These are phyloP conservation scores for Cicer judaicum DNA, from an alignment of 306 rosid species.

Conservation along the genomic window DNA sequence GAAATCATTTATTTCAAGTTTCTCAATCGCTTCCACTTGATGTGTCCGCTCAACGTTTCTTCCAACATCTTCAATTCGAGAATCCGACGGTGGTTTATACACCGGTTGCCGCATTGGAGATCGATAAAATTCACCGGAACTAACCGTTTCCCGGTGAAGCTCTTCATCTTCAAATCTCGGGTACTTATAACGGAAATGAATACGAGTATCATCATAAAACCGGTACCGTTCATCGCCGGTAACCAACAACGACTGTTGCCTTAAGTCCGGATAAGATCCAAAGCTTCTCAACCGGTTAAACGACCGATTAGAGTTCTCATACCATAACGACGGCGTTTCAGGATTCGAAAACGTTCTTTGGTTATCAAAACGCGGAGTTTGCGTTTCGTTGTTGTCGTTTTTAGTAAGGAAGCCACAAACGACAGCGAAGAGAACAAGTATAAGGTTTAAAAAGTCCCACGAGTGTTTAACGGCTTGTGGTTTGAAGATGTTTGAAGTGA, in stretches of 20 bases:
- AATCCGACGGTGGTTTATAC: conserved; percentile 35
- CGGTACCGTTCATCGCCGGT: conserved; percentile 56
- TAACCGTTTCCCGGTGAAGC: conserved; percentile 30
- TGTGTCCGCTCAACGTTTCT: conserved; percentile 42
- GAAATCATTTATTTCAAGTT: conserved; percentile 6
- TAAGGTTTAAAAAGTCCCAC: conserved; percentile 75
- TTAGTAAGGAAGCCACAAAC: conserved; percentile 79
- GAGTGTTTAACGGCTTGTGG: conserved; percentile 70
- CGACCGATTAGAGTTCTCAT: conserved; percentile 44
- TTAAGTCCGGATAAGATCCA: conserved; percentile 79
- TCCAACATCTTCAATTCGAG: background rate
- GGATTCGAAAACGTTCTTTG: conserved; percentile 45
- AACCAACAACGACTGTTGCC: conserved; percentile 53
- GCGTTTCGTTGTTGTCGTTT: conserved; percentile 43
- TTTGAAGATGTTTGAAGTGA: conserved; percentile 61
- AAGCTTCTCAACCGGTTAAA: conserved; percentile 58
- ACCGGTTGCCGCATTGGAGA: background rate
- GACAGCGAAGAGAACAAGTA: conserved; percentile 89
- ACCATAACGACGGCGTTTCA: conserved; percentile 54
- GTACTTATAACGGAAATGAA: conserved; percentile 44
- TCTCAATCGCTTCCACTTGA: conserved; percentile 33
- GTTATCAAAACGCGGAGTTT: conserved; percentile 33
- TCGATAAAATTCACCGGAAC: conserved; percentile 45
- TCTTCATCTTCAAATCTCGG: conserved; percentile 44
- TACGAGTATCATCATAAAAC: conserved; percentile 54